Evolutionary conservation across 768 basidiomycete genomes (phyloP), one percentile per base, ranked within the genome.

Genomic region (Pholiota conissans): DNA sequence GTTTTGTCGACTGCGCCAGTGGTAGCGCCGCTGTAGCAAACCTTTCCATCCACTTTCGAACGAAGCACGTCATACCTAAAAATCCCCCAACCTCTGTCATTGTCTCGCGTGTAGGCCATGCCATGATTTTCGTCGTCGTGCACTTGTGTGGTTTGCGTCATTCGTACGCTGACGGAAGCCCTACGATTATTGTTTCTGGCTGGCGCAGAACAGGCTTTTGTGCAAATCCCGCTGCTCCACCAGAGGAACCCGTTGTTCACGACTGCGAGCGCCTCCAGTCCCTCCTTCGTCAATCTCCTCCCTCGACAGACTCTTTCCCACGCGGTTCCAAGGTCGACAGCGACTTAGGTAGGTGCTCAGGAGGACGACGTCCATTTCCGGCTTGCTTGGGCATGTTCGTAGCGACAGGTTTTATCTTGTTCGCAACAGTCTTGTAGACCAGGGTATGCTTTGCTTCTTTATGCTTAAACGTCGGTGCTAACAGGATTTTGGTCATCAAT

Each of bases 381-480:
- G 71, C 71, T 26, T 78, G 63, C 48, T 74, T 66, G 0, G 76
- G 72, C 2, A 73, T 57, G 3, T 65, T 70, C 2, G 66, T 69
- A 4, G 70, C 58, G 3, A 79, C 71, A 3, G 75, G 77, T 14
- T 72, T 69, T 0, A 73, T 63, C 0, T 59, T 54, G 13, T 71
- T 62, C 0, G 67, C 67, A 0, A 74, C 73, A 27, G 67, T 68
- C 55, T 76, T 76, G 57, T 77, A 76, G n/a, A n/a, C n/a, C n/a
- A n/a, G n/a, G n/a, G n/a, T n/a, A n/a, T n/a, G n/a, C n/a, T n/a
- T n/a, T n/a, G n/a, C n/a, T n/a, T n/a, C n/a, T n/a, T n/a, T n/a
- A n/a, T n/a, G n/a, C n/a, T n/a, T n/a, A n/a, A n/a, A n/a, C n/a
- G n/a, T n/a, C n/a, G n/a, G n/a, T n/a, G n/a, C n/a, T n/a, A n/a